Evolutionary conservation across 2,329 filamentous ascomycete species (phyloP), one percentile per base, ranked within the genome.

Genomic region (Aspergillus melleus): DNA sequence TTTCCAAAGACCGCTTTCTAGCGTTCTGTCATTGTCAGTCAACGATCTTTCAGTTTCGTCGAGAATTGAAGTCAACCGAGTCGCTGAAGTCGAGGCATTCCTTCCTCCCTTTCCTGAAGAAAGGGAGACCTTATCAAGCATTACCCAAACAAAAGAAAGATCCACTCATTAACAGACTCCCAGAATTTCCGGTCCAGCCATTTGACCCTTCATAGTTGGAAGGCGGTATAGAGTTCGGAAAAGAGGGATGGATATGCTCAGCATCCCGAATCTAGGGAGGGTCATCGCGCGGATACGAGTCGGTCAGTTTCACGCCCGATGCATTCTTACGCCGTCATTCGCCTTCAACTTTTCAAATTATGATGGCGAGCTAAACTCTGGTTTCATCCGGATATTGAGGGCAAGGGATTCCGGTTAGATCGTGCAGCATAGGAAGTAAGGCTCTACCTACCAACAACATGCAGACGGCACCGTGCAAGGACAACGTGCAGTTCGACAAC

Each of bases 211-310:
- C 22, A 55, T 46, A 29, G 19, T 24, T 24, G 22, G 52, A 42
- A 26, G 32, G 32, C 50, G 14, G 30, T 12, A 20, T 54, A 57
- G 32, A 51, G 49, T 61, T 62, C 14, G 24, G 44, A 60, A 39
- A 11, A 57, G 49, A 58, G 59, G 52, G 62, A 49, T 29, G 51
- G 54, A 49, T 57, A 59, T 57, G 57, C 22, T 32, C 30, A 49
- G 19, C 32, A 22, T 39, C 29, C 22, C 32, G 49, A 49, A 60
- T 57, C 61, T 63, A 64, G 63, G 63, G 59, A 22, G 58, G 44
- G 30, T 14, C 30, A 50, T 51, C 52, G 11, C n/a, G 12, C 42
- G 6, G 29, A 47, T 29, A 19, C 12, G 30, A n/a, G 19, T 30
- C 12, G 2, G 49, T 50, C 14, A 6, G 6, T 14, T n/a, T 5